These are phyloP conservation scores for Pezizomycotina sp. DNA, from an alignment of 2,329 filamentous ascomycete species.

Conservation along the genomic window DNA sequence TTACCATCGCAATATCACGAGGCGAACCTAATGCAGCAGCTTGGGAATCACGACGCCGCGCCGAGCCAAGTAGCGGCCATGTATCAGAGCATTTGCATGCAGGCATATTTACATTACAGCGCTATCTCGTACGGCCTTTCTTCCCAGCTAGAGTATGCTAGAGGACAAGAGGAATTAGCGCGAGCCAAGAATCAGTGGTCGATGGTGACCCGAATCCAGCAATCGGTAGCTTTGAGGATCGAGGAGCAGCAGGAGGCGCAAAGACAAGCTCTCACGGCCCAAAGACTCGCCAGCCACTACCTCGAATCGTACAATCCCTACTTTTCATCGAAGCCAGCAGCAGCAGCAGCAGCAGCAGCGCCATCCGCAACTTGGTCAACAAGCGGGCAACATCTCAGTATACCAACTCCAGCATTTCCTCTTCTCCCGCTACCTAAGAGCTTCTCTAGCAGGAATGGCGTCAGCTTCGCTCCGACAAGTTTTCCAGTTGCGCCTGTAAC, in stretches of 20 bases:
- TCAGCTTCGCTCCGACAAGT: too few relatives aligned
- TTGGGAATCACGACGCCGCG: neutral
- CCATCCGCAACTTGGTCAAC: too few relatives aligned
- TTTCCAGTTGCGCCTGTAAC: too few relatives aligned
- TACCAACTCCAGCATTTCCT: too few relatives aligned
- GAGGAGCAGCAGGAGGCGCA: neutral
- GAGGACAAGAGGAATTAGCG: constrained; percentile 1
- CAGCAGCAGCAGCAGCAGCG: too few relatives aligned
- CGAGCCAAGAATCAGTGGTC: neutral
- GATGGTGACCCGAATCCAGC: neutral
- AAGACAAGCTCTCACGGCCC: constrained; percentile 2
- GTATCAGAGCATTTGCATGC: constrained; percentile 17
- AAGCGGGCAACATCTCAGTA: too few relatives aligned
- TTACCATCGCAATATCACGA: constrained; percentile 1
- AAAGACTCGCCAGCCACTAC: neutral
- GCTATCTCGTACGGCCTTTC: constrained; percentile 12
- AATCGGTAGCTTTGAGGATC: neutral
- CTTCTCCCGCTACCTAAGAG: too few relatives aligned
- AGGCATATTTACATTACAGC: constrained; percentile 17
- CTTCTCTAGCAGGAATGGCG: too few relatives aligned
- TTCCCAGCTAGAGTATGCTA: constrained; percentile 10
- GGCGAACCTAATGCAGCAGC: neutral
- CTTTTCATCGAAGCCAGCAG: too few relatives aligned
- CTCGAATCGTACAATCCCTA: too few relatives aligned
- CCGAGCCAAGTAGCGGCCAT: constrained; percentile 11